Conservation (phyloP, 2,329 filamentous ascomycete genomes). For the Bertia moriformis region DNA sequence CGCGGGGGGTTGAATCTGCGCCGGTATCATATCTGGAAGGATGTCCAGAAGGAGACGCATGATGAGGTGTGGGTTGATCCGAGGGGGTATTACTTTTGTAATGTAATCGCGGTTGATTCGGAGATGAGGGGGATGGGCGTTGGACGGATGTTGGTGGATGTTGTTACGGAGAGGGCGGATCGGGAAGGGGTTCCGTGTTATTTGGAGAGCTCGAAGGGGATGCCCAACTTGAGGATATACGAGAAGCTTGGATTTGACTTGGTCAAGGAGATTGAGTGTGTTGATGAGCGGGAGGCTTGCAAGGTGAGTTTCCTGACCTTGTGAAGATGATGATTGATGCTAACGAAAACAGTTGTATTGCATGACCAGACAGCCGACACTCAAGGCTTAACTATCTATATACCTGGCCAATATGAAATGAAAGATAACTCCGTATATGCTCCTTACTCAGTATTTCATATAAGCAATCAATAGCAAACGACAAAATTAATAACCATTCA, state of each 20-base stretch:
- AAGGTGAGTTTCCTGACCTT: constrained; percentile 11
- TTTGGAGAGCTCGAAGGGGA: constrained; percentile 38
- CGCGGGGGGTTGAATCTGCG: constrained; percentile 37
- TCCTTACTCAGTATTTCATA: too few relatives aligned
- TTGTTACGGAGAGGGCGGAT: constrained; percentile 36
- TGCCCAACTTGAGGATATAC: constrained; percentile 44
- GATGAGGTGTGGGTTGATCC: constrained; percentile 33
- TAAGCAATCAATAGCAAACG: too few relatives aligned
- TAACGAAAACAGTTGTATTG: neutral
- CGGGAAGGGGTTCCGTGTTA: constrained; percentile 37
- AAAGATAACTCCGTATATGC: too few relatives aligned
- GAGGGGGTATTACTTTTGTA: constrained; percentile 47
- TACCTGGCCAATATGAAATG: too few relatives aligned
- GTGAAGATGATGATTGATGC: neutral
- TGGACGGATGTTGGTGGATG: constrained; percentile 35
- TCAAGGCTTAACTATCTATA: neutral
- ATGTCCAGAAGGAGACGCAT: constrained; percentile 34
- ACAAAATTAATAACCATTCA: too few relatives aligned
- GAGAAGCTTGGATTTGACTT: constrained; percentile 40
- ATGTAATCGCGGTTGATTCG: constrained; percentile 42
- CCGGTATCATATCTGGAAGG: constrained; percentile 47
- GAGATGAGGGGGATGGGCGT: constrained; percentile 39
- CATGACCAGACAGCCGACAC: neutral
- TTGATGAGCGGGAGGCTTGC: constrained; percentile 28
- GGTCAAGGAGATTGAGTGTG: constrained; percentile 37